Evolutionary conservation across 2,329 filamentous ascomycete genomes (phyloP).

Genomic region (Fusarium drepaniforme): DNA sequence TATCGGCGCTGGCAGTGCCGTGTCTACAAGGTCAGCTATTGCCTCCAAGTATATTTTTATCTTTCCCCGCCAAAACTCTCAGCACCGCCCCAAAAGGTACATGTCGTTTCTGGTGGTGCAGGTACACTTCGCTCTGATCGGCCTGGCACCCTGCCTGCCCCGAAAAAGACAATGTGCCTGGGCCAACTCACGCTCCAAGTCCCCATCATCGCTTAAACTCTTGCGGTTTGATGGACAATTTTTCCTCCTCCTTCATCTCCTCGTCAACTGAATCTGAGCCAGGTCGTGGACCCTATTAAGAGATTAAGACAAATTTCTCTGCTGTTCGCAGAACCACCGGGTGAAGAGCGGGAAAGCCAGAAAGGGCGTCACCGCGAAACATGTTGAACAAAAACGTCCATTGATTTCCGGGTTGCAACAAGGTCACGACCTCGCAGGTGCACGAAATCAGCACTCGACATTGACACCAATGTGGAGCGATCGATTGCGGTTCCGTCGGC

Average conservation of each 20-base stretch:
- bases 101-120: neutral
- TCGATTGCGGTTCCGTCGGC: conserved; percentile 7
- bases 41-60: conserved; percentile 16
- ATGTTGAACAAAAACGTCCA: conserved; percentile 32
- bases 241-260: neutral
- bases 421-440: conserved; percentile 29
- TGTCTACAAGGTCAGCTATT: conserved; percentile 9
- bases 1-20: neutral
- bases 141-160: conserved; percentile 10
- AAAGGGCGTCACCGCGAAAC: neutral
- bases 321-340: neutral
- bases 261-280: conserved; percentile 7
- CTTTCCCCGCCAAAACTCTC: neutral
- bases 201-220: conserved; percentile 4
- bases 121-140: conserved; percentile 16
- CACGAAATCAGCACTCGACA: conserved; percentile 26
- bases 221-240: conserved; percentile 1
- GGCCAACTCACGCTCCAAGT: conserved; percentile 1
- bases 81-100: conserved; percentile 1
- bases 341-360: neutral
- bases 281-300: neutral
- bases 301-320: neutral
- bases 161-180: conserved; percentile 15
- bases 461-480: conserved; percentile 14
- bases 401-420: conserved; percentile 15